Base-by-base conservation (phyloP, 257 asterid species). In the Avicennia marina region DNA sequence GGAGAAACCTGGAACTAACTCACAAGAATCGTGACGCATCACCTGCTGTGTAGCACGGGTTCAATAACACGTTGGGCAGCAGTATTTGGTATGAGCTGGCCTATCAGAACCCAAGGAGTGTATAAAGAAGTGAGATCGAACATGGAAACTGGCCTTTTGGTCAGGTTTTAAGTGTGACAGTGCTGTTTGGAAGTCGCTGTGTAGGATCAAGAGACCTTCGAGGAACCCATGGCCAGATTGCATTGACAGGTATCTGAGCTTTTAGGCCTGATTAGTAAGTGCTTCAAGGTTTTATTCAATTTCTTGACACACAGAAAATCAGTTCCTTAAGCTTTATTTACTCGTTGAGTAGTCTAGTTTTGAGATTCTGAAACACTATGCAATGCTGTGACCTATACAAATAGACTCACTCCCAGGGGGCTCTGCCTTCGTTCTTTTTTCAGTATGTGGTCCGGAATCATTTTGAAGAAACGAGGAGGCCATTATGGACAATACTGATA, bases 61-160 rank as follows among this genome's bases (percentile, higher is more conserved):
- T 91, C 40, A 97, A 97, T 2, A 91, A 91, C 83, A 85, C 86
- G 0, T 91, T 97, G 3, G 88, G 98, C 77, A 88, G 97, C 73
- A 86, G 98, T 83, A 77, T 91, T 13, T 91, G 98, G 98, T 91
- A 91, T n/a, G 95, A 86, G 62, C 66, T 91, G 60, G 97, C 98
- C 1, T 91, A 91, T 56, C 15, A 71, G 98, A 91, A 54, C 95
- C 90, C 0, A 88, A 91, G 83, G 97, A 69, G 56, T 73, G 68
- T 8, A 78, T 91, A 1, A 72, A 36, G 58, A 63, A 82, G 22
- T 95, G 95, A 0, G 95, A 91, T 19, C 94, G 97, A 0, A 68
- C 88, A 7, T 91, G 98, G 97, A 97, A 91, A 63, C 70, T 91
- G 40, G 70, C 97, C 0, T 91, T 88, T 12, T 97, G 98, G 6